Base-by-base conservation (phyloP, 1,284 basidiomycete genomes). In the Lentinus polychrous region DNA sequence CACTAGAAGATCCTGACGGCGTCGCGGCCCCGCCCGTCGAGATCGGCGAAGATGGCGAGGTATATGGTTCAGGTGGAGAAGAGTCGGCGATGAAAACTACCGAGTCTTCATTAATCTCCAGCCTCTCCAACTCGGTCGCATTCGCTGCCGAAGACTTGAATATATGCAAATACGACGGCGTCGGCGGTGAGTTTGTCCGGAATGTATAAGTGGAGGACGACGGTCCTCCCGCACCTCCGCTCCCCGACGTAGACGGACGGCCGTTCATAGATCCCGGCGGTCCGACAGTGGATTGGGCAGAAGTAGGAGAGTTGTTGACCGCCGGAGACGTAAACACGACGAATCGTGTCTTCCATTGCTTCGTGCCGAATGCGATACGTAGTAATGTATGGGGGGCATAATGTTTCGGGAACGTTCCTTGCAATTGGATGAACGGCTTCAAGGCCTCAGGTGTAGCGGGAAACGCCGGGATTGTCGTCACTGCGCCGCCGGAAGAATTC, bases 101-200 rank as follows among this genome's bases (percentile, higher is more conserved):
- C 43, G 81, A 86, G 38, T 83, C 76, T 56, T 86, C 83, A 49
- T 81, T 81, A 53, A 89, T 84, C 59, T 82, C 79, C 24, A 89
- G 62, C 39, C 86, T 70, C 61, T 89, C 84, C 5, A 86, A 52
- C 62, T 89, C 86, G 41, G 68, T 75, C 48, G 86, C 84, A 15
- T 82, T 78, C 10, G 69, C 60, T 4, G 68, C 66, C 1, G 71
- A 57, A 8, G 72, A 70, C 59, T 86, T 86, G 69, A 89, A 89
- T 31, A 89, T 60, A 60, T 89, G 86, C 27, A 88, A 65, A 60
- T 85, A 80, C 8, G 78, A 83, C 34, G 71, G 63, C 65, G 39
- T 37, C 3, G 52, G 52, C 1, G 64, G 60, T 32, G 69, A 70
- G 46, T 58, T 43, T 8, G 46, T 32, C n/a, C 33, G 22, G 23